Percentiles rank a stretch among this genome's conserved stretches.
phyloP scores from a whole-genome alignment of 345 rosid genomes.

The Moringa oleifera region DNA sequence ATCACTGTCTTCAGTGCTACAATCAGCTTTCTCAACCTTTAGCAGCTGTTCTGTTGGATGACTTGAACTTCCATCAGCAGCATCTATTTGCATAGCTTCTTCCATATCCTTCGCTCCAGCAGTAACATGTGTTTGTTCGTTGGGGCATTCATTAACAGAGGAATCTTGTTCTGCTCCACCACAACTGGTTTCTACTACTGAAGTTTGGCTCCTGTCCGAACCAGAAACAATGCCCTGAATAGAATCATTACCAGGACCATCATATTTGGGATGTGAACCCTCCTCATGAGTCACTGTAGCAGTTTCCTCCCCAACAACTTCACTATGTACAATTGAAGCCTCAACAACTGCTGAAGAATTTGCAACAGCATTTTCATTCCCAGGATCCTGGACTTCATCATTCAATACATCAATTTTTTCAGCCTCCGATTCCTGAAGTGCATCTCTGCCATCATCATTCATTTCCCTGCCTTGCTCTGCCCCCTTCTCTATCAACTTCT shows the following conservation, averaged over 20 bases:
- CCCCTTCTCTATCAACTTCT: neutral
- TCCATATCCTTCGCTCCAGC: constrained; percentile 23
- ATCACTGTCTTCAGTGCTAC: constrained; percentile 32
- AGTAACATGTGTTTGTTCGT: constrained; percentile 23
- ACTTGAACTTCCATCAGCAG: constrained; percentile 36
- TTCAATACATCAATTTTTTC: constrained; percentile 3
- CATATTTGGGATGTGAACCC: constrained; percentile 11
- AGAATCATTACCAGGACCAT: constrained; percentile 1
- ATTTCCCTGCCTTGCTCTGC: constrained; percentile 7
- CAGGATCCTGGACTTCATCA: constrained; percentile 10
- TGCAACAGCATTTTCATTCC: neutral
- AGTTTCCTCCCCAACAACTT: constrained; percentile 8
- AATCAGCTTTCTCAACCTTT: constrained; percentile 23
- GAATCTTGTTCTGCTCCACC: constrained; percentile 10
- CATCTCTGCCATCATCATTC: constrained; percentile 12
- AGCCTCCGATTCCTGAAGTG: constrained; percentile 8
- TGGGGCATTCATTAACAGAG: constrained; percentile 12
- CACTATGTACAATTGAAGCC: constrained; percentile 11
- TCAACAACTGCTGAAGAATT: constrained; percentile 13
- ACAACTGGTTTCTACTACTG: neutral
- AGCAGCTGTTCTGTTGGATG: constrained; percentile 33
- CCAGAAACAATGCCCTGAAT: constrained; percentile 5
- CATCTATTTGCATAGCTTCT: constrained; percentile 54
- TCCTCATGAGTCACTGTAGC: constrained; percentile 1
- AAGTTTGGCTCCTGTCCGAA: constrained; percentile 15